Base-by-base conservation (phyloP, 768 basidiomycete genomes). In the Aureoboletus auriporus region DNA sequence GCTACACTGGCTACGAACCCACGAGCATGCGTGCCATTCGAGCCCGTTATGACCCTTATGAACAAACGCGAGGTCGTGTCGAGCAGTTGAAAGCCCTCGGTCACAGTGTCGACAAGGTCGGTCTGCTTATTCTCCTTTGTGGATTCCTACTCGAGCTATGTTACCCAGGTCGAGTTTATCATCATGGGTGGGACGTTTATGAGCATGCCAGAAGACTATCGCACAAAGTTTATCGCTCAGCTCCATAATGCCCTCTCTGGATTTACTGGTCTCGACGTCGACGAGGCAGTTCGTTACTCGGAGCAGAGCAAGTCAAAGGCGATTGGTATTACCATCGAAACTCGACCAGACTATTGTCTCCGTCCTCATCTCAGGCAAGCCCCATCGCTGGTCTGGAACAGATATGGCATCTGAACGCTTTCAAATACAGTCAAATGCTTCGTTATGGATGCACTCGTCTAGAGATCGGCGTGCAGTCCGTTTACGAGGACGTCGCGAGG, bases 161-260 rank as follows among this genome's bases (percentile, higher is more conserved):
- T 17, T 31, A 34, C 42, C 20, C 45, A 89, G 89, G 86, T 92
- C 28, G 89, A 91, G 58, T 88, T 85, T 57, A 97, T 96, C 55
- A 78, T 95, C 52, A 97, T 97, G 96, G 96, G 96, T 20, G 96
- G 96, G 39, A 99, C 96, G 10, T 99, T 99, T 69, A 97, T 99
- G 93, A 97, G 94, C 63, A 95, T 97, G 88, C 89, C 94, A 33
- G 93, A 98, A 66, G 90, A 93, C 39, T 98, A 99, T 65, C 81
- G 96, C 51, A 83, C 82, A 51, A 84, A 89, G 55, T 99, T 99
- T 56, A 79, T 98, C 46, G 93, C 95, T 1, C 94, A 97, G 52
- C 75, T 99, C 47, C 96, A 98, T 66, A 98, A 98, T 66, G 95
- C 96, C 1, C 73, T 99, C 6, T 93, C 91, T 13, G 96, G 96